These are phyloP conservation scores for Russula sp. DNA, from an alignment of 768 basidiomycete genomes.

Conservation along the genomic window DNA sequence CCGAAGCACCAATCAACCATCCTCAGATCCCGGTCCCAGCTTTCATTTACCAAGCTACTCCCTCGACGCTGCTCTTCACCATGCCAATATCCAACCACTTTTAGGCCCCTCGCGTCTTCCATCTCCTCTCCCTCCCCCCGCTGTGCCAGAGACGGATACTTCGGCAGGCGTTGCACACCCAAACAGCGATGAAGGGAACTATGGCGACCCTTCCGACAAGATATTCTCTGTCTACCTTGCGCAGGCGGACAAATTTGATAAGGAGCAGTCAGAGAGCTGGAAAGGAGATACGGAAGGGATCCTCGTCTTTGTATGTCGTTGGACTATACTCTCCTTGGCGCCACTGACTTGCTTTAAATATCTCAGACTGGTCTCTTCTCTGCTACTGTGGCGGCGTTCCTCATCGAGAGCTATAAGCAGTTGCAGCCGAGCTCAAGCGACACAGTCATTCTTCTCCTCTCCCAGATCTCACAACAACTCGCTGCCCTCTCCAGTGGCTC, in stretches of 20 bases:
- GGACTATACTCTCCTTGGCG: neutral
- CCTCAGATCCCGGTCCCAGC: neutral
- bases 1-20: neutral
- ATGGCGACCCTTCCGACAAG: conserved; percentile 12
- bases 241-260: conserved; percentile 26
- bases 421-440: conserved; percentile 26
- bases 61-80: neutral
- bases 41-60: no score
- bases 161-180: no score
- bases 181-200: no score
- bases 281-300: conserved; percentile 30
- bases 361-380: conserved; percentile 34
- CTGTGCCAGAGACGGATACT: no score
- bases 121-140: no score
- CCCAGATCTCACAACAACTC: conserved; percentile 27
- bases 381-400: conserved; percentile 32
- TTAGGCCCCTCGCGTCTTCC: neutral
- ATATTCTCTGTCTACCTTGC: conserved; percentile 28
- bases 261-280: conserved; percentile 27
- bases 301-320: conserved; percentile 30
- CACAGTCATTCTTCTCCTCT: conserved; percentile 20
- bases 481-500: conserved; percentile 11
- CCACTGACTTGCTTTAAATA: neutral
- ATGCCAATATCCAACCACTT: neutral
- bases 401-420: conserved; percentile 30